Conservation (phyloP, 23 red algal genomes). For the Agarophyton chilense region DNA sequence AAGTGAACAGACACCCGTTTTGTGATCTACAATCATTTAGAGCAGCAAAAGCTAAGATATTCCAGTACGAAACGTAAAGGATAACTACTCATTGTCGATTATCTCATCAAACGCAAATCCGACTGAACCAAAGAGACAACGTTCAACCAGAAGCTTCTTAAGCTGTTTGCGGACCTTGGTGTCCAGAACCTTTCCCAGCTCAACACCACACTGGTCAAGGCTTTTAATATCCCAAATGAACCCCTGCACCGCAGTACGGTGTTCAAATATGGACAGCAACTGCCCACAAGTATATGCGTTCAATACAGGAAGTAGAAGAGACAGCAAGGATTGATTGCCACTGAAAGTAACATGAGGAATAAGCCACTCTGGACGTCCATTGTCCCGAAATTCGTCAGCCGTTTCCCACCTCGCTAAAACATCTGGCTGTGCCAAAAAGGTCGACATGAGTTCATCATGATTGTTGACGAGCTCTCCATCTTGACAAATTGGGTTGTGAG, state of each 20-base stretch:
- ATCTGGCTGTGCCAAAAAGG: no score
- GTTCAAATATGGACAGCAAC: conserved; percentile 95
- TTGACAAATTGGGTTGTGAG: no score
- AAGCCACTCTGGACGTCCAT: conserved; percentile 73
- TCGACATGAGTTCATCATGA: no score
- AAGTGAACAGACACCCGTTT: no score
- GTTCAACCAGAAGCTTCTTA: conserved; percentile 72
- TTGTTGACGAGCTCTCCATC: no score
- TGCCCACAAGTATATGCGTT: conserved; percentile 90
- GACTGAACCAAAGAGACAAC: conserved; percentile 79
- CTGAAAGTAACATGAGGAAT: conserved; percentile 90
- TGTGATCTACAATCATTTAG: no score
- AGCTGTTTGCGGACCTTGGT: conserved; percentile 90
- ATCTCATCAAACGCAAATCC: conserved; percentile 83
- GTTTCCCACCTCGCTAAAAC: no score
- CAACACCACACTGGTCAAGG: conserved; percentile 99
- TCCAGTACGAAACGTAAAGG: not conserved
- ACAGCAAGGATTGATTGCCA: conserved; percentile 83
- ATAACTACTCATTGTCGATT: conserved; percentile 52
- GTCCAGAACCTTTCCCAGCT: conserved; percentile 96
- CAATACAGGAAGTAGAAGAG: conserved; percentile 73
- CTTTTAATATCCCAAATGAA: conserved; percentile 99
- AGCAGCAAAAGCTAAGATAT: not conserved
- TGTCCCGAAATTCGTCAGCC: conserved; percentile 75
- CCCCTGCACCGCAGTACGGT: conserved; percentile 95